These are phyloP conservation scores for Aspergillus ellipticus DNA, from an alignment of 495 filamentous ascomycete genomes.

Conservation along the genomic window DNA sequence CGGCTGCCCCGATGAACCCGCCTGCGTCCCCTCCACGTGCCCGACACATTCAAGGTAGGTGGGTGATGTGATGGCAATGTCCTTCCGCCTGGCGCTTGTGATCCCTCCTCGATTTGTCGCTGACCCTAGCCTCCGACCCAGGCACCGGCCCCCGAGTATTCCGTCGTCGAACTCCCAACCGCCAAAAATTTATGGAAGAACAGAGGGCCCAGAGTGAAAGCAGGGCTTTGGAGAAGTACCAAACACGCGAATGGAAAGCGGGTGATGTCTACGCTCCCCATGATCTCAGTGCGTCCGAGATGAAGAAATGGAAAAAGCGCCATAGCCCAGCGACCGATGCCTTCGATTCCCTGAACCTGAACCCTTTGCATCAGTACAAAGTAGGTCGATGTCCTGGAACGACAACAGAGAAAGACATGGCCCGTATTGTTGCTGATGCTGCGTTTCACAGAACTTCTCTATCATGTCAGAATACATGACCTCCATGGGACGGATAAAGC, in stretches of 20 bases:
- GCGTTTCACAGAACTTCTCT: slow-evolving; percentile 72
- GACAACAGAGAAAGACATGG: neutral
- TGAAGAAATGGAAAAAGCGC: slow-evolving; percentile 61
- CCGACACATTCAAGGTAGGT: slow-evolving; percentile 22
- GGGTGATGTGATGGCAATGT: neutral
- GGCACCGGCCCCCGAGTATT: slow-evolving; percentile 15
- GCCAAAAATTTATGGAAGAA: slow-evolving; percentile 36
- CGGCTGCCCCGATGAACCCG: slow-evolving; percentile 30
- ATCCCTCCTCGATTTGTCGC: neutral
- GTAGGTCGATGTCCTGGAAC: slow-evolving; percentile 41
- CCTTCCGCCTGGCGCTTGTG: neutral
- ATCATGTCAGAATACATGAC: slow-evolving; percentile 90
- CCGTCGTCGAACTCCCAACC: slow-evolving; percentile 29
- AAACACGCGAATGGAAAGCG: slow-evolving; percentile 55
- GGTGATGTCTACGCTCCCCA: slow-evolving; percentile 91
- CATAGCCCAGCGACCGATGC: slow-evolving; percentile 55
- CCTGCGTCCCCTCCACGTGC: slow-evolving; percentile 25
- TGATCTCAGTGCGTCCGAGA: slow-evolving; percentile 73
- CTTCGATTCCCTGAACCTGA: slow-evolving; percentile 75
- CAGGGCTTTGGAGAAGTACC: slow-evolving; percentile 34
- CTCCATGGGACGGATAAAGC: slow-evolving; percentile 78
- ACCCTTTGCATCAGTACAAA: slow-evolving; percentile 81
- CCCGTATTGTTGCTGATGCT: neutral
- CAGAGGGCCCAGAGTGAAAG: slow-evolving; percentile 38
- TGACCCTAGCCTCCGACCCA: slow-evolving; percentile 10